phyloP scores from a whole-genome alignment of 192 early-diverging fungal genomes.

The Backusella psychrophila region DNA sequence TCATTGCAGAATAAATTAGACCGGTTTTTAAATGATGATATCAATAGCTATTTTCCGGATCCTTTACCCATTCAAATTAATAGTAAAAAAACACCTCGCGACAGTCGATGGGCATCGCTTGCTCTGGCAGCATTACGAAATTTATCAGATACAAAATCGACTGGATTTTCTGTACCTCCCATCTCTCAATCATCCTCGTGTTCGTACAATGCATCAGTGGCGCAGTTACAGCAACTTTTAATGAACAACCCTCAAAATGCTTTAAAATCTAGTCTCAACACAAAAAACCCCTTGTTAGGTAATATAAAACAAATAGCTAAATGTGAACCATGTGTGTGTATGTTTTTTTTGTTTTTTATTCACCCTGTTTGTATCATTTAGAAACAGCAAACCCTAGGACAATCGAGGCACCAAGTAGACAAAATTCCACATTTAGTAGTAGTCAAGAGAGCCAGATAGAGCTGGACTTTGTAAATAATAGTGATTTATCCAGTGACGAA shows the following conservation, averaged over 20 bases:
- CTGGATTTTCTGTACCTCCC: conserved; percentile 2
- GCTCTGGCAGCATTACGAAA: conserved; percentile 26
- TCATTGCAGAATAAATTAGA: conserved; percentile 73
- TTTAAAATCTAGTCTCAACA: conserved; percentile 7
- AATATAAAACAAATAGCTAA: background rate
- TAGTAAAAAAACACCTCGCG: conserved; percentile 15
- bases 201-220: conserved; percentile 9
- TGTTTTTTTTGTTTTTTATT: background rate
- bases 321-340: background rate
- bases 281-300: conserved; percentile 27
- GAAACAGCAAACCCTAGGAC: background rate
- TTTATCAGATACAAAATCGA: background rate
- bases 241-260: conserved; percentile 19
- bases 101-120: conserved; percentile 19
- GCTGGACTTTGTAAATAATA: conserved; percentile 6
- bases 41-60: conserved; percentile 64
- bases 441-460: background rate
- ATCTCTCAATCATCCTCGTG: background rate
- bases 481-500: conserved; percentile 1
- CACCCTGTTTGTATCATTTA: background rate
- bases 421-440: conserved; percentile 16
- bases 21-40: conserved; percentile 73
- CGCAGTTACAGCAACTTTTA: conserved; percentile 29
- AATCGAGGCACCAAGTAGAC: conserved; percentile 4
- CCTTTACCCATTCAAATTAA: conserved; percentile 51